A percentile compares a stretch with the other conserved stretches of the same genome.
Conservation (phyloP, 208 protist species). For the Acanthamoeba polyphaga region DNA sequence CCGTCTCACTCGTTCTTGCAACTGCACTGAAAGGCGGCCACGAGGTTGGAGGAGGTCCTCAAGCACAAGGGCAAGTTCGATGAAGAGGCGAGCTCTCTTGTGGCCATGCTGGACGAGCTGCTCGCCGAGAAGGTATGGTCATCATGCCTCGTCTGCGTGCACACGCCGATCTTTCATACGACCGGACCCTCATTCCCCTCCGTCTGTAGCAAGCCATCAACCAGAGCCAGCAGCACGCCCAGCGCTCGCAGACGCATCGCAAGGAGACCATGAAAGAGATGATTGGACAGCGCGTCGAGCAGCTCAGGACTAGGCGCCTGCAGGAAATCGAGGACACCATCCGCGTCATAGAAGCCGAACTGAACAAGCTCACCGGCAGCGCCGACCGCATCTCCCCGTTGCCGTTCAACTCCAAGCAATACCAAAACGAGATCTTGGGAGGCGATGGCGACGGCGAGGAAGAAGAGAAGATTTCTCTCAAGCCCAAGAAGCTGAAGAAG, state of each 20-base stretch:
- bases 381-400: not conserved
- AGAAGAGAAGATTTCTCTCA: not conserved
- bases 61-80: slow-evolving; percentile 26
- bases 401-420: not conserved
- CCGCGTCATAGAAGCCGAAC: slow-evolving; percentile 26
- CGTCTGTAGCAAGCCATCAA: not conserved
- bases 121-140: slow-evolving; percentile 14
- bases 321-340: slow-evolving; percentile 63
- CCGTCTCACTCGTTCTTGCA: not conserved
- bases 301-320: not conserved
- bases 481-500: slow-evolving; percentile 45
- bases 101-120: slow-evolving; percentile 70
- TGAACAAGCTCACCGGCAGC: slow-evolving; percentile 31
- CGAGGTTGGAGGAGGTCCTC: slow-evolving; percentile 20
- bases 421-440: not conserved
- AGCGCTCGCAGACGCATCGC: not conserved
- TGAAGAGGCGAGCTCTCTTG: slow-evolving; percentile 47
- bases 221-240: not conserved
- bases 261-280: slow-evolving; percentile 34
- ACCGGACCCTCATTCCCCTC: no score
- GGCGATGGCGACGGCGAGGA: slow-evolving; percentile 5
- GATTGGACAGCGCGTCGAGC: not conserved
- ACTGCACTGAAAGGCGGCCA: not conserved
- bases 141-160: not conserved
- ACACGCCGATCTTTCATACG: not conserved